Evolutionary conservation across 1,284 basidiomycete species (phyloP).

Genomic region (Trichosporon asahii): DNA sequence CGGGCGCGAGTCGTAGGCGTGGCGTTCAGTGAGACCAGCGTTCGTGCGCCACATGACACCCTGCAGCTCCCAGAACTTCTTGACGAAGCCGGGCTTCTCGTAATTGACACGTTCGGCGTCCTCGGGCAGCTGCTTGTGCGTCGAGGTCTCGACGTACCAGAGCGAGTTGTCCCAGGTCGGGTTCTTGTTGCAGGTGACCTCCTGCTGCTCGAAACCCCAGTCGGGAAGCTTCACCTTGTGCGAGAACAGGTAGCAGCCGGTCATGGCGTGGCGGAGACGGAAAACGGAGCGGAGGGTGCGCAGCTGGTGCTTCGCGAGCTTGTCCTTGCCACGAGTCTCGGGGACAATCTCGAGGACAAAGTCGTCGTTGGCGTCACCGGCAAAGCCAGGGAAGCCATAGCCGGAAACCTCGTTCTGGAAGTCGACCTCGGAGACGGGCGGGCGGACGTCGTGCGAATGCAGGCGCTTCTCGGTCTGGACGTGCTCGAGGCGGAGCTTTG

Average conservation of each 20-base stretch:
- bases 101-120: constrained; percentile 84
- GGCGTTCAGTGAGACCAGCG: constrained; percentile 87
- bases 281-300: constrained; percentile 80
- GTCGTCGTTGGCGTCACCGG: constrained; percentile 83
- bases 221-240: constrained; percentile 97
- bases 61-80: constrained; percentile 90
- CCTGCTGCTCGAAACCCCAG: constrained; percentile 98
- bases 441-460: constrained; percentile 90
- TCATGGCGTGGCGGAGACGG: constrained; percentile 76
- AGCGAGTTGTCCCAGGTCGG: constrained; percentile 84
- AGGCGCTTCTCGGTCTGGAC: constrained; percentile 75
- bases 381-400: constrained; percentile 71
- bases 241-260: constrained; percentile 94
- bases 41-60: constrained; percentile 99
- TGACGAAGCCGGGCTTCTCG: constrained; percentile 74
- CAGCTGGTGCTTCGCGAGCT: constrained; percentile 66
- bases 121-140: constrained; percentile 63
- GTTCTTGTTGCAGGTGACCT: constrained; percentile 95
- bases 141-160: constrained; percentile 90
- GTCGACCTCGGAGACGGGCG: constrained; percentile 95
- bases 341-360: constrained; percentile 85
- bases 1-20: constrained; percentile 91
- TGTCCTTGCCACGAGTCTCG: constrained; percentile 57
- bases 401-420: constrained; percentile 98
- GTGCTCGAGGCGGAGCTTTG: constrained; percentile 81